Percentiles rank a stretch among this genome's conserved stretches.
These are phyloP conservation scores for Monosporascus sp. DNA, from an alignment of 2,329 filamentous ascomycete genomes.

Conservation along the genomic window DNA sequence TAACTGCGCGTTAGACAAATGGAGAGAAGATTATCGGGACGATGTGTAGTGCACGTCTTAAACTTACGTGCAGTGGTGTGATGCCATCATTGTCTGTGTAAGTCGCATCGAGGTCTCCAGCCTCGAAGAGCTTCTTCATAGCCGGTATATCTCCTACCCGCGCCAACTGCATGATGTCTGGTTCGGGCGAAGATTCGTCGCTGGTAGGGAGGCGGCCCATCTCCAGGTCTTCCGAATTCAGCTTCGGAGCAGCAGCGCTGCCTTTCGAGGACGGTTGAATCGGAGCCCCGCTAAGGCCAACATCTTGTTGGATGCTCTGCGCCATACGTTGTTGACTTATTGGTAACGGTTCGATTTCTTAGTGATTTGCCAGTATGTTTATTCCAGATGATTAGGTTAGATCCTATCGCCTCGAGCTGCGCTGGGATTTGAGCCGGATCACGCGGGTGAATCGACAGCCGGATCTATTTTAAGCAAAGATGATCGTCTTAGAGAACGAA, in stretches of 20 bases:
- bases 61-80: conserved; percentile 83
- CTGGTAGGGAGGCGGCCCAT: conserved; percentile 44
- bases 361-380: no score
- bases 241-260: conserved; percentile 46
- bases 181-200: conserved; percentile 40
- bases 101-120: conserved; percentile 72
- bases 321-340: conserved; percentile 30
- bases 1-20: background rate
- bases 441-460: no score
- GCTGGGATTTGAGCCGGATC: no score
- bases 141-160: conserved; percentile 78
- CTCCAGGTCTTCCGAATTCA: conserved; percentile 51
- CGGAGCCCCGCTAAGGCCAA: conserved; percentile 36
- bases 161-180: conserved; percentile 95
- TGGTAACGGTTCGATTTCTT: no score
- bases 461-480: no score
- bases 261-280: conserved; percentile 53
- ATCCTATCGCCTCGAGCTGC: no score
- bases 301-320: conserved; percentile 32
- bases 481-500: no score
- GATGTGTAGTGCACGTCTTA: conserved; percentile 1
- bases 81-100: conserved; percentile 90
- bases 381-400: no score
- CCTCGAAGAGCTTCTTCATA: conserved; percentile 87
- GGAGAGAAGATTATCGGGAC: background rate